These are phyloP conservation scores for Stygiomarasmius scandens DNA, from an alignment of 1,284 basidiomycete species.

Conservation along the genomic window DNA sequence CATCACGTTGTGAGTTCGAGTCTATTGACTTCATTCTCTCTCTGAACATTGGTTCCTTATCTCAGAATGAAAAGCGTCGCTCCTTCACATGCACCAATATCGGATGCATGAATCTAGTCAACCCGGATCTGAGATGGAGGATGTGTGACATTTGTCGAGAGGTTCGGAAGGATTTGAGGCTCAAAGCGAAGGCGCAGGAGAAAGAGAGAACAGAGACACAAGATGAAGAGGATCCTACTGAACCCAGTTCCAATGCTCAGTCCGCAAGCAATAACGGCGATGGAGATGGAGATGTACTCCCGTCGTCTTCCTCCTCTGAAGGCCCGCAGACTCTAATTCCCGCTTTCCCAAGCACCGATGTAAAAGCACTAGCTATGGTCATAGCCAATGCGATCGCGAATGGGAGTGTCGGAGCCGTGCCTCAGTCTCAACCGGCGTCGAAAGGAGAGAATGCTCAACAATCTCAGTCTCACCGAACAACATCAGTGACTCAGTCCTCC, in stretches of 20 bases:
- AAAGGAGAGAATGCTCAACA: no score
- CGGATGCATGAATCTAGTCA: slow-evolving; percentile 48
- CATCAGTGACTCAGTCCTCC: not conserved
- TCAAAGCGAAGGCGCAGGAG: not conserved
- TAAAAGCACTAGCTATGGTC: no score
- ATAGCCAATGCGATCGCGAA: not conserved
- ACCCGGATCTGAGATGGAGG: slow-evolving; percentile 43
- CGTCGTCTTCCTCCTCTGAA: not conserved
- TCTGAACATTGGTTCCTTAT: no score
- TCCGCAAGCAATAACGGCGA: not conserved
- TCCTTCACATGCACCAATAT: slow-evolving; percentile 43
- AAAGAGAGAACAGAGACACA: no score
- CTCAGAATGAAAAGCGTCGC: slow-evolving; percentile 23
- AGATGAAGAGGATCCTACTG: no score
- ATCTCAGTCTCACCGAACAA: not conserved
- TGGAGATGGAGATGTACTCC: no score
- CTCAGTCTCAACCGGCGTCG: no score
- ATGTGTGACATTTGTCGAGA: slow-evolving; percentile 46
- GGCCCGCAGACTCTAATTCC: not conserved
- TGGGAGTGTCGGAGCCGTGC: not conserved
- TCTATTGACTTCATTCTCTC: not conserved
- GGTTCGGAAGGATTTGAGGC: not conserved
- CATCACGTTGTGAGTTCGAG: slow-evolving; percentile 15
- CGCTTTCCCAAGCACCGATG: no score
- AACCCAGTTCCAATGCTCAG: no score